Base-by-base conservation (phyloP, 2,329 filamentous ascomycete genomes). In the Botrytis pseudocinerea region DNA sequence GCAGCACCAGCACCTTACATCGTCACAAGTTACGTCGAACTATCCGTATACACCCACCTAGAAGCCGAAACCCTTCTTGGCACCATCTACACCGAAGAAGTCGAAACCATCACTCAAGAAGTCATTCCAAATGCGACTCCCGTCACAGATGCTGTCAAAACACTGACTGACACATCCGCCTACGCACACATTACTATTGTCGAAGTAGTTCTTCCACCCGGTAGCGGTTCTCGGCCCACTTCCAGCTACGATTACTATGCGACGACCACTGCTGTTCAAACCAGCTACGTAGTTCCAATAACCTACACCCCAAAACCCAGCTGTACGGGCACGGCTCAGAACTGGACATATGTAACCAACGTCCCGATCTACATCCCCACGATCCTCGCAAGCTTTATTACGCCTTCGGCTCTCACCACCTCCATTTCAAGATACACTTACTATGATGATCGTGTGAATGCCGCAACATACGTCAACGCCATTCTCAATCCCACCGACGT, bases 1-100 rank as follows among this genome's bases (percentile, higher is more conserved):
- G 75, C 65, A 8, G 73, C 71, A 18, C 74, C 76, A 61, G 75
- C 75, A 57, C 75, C 76, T 18, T 77, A 77, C 42, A 65, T 77
- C 22, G 74, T 77, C 35, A 77, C 76, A 6, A 74, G 57, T 3
- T 76, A 77, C 48, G 70, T 78, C 25, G 72, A 74, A n/a, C 35
- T 77, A 2, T 77, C 75, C 20, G 73, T 77, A 6, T 73, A 76
- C 40, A 75, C 74, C 28, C 44, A 73, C 12, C 20, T n/a, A 20
- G 73, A 46, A 18, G 65, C 40, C 63, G 57, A 46, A 0, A 42
- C 48, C 7, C 25, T 73, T 28, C 0, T 0, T 4, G 2, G 42
- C 8, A 66, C 42, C 0, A 51, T 6, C 14, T 38, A 51, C 16
- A 0, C 40, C 8, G 40, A 4, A 7, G 60, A 68, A 28, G 65